Base-by-base conservation (phyloP, 2,329 filamentous ascomycete species). In the Fusarium oxysporum region DNA sequence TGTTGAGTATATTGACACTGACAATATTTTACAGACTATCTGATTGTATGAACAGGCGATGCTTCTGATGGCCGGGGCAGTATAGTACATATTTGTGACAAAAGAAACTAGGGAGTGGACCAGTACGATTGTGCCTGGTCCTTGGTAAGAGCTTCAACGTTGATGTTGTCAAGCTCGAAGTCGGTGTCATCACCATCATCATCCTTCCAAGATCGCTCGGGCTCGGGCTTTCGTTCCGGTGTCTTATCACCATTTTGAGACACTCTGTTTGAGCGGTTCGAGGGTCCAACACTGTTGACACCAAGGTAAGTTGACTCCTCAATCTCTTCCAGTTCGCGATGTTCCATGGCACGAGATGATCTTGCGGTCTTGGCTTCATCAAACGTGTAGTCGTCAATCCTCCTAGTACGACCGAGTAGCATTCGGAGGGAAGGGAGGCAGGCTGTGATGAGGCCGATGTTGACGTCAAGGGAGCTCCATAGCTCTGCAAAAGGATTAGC, bases 391-490 rank as follows among this genome's bases (percentile, higher is more conserved):
- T 59, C 55, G 13, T 66, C 62, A 17, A 53, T 47, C 40, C 43
- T 59, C 14, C 44, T 60, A 11, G 33, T 64, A 4, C 56, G 62
- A 17, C 72, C 60, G 6, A 74, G 65, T 4, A 67, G 30, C 32
- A 74, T 65, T 19, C 66, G 43, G 2, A 75, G 33, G 12, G 72
- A 48, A 1, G 70, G 72, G 12, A 75, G 70, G 14, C 65, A 75
- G 5, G 70, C 69, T 14, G 62, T 44, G 11, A 75, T 65, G 12
- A 75, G 72, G 4, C 65, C 69, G 12, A 75, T 62, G 14, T 73
- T 71, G 12, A 61, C 72, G 6, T 75, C 72, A 8, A 75, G 70
- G 8, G 69, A 58, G 23, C 66, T 73, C 70, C 72, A 75, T 4
- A 75, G 37, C 32, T 75, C 72, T 75, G 17, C 41, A 56, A 16